Evolutionary conservation across 2,329 filamentous ascomycete genomes (phyloP).

Genomic region (Fusarium bactridioides): DNA sequence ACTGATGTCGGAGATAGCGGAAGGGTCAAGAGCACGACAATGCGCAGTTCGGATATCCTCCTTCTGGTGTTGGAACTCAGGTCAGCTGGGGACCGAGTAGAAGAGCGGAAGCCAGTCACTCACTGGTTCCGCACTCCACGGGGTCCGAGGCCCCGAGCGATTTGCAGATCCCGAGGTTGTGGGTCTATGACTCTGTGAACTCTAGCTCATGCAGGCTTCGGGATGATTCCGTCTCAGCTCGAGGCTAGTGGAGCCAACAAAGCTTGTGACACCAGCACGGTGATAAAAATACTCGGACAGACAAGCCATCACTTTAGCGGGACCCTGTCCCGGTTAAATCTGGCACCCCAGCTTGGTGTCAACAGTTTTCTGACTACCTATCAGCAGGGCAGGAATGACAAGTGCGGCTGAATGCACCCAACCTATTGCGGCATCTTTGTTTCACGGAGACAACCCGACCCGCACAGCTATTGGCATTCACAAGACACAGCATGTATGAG

Average conservation of each 20-base stretch:
- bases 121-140: neutral
- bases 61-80: neutral
- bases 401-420: neutral
- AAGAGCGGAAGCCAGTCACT: neutral
- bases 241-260: neutral
- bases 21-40: no score
- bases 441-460: neutral
- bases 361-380: neutral
- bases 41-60: neutral
- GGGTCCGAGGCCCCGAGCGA: neutral
- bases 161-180: neutral
- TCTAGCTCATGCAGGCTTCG: neutral
- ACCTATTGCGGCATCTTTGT: neutral
- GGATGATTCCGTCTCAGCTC: neutral
- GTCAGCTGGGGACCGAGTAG: neutral
- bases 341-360: neutral
- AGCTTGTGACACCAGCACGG: accelerated
- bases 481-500: neutral
- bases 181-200: neutral
- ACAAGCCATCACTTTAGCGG: accelerated
- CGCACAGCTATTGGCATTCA: neutral
- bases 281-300: neutral
- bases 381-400: neutral
- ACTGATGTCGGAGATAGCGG: neutral
- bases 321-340: accelerated